These are phyloP conservation scores for Colletotrichum sp. DNA, from an alignment of 2,329 filamentous ascomycete species.

Conservation along the genomic window DNA sequence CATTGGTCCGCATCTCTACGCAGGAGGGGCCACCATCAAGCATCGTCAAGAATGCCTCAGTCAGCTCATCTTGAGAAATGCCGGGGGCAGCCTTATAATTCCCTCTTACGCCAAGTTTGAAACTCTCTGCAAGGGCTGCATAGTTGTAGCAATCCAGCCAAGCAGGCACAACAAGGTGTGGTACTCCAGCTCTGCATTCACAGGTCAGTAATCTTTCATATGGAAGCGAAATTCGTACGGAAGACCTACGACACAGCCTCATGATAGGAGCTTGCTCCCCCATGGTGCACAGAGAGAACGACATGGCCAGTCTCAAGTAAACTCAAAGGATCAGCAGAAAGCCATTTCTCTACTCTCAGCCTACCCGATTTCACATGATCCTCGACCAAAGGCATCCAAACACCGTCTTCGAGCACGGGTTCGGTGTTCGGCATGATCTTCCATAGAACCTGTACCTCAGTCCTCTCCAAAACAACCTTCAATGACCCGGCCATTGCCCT, in stretches of 20 bases:
- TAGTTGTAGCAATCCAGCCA: slow-evolving; percentile 54
- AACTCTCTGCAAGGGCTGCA: slow-evolving; percentile 44
- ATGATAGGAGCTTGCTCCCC: slow-evolving; percentile 45
- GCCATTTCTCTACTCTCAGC: slow-evolving; percentile 31
- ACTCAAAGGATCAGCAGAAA: slow-evolving; percentile 34
- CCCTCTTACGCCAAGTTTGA: slow-evolving; percentile 46
- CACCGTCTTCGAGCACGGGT: slow-evolving; percentile 20
- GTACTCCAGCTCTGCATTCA: slow-evolving; percentile 41
- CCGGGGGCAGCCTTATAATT: slow-evolving; percentile 37
- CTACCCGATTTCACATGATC: slow-evolving; percentile 25
- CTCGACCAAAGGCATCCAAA: slow-evolving; percentile 13
- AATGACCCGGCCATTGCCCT: slow-evolving; percentile 30
- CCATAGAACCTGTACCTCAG: slow-evolving; percentile 36
- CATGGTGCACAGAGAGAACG: slow-evolving; percentile 41
- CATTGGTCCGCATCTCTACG: slow-evolving; percentile 21
- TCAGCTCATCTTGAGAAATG: slow-evolving; percentile 29
- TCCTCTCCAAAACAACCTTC: slow-evolving; percentile 21
- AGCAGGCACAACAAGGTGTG: slow-evolving; percentile 49
- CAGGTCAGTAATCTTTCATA: neutral
- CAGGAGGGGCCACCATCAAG: slow-evolving; percentile 15
- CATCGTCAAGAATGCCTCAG: slow-evolving; percentile 27
- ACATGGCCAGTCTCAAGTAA: slow-evolving; percentile 40
- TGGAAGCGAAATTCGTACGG: neutral
- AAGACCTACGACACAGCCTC: slow-evolving; percentile 46
- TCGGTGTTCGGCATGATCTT: slow-evolving; percentile 17